Percentiles rank a stretch among this genome's conserved stretches.
Conservation (phyloP, 257 asterid species). For the Nicotiana noctiflora region DNA sequence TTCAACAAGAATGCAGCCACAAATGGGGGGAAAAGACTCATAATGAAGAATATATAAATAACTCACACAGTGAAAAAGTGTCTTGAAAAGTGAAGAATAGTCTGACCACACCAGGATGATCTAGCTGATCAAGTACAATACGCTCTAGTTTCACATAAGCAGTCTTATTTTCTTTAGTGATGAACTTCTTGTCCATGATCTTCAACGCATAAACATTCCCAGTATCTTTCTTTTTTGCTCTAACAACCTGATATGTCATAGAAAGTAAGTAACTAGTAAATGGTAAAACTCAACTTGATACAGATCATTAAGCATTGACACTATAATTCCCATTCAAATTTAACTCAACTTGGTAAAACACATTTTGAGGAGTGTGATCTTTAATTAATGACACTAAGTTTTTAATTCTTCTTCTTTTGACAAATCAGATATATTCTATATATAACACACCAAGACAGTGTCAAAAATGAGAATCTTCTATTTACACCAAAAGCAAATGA, state of each 20-base stretch:
- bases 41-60: not conserved
- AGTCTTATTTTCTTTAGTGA: conserved; percentile 95
- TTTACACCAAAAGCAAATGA: conserved; percentile 1
- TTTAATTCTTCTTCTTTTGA: not conserved
- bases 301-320: not conserved
- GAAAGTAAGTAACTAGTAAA: not conserved
- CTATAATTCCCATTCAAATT: not conserved
- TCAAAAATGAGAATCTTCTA: not conserved
- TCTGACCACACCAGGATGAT: conserved; percentile 91
- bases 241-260: conserved; percentile 63
- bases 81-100: conserved; percentile 94
- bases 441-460: not conserved
- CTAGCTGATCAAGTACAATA: conserved; percentile 93
- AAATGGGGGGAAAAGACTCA: not conserved
- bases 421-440: not conserved
- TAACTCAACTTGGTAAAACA: too few relatives aligned
- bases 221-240: conserved; percentile 94
- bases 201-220: conserved; percentile 84
- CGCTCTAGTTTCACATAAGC: conserved; percentile 98
- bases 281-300: not conserved
- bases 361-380: not conserved
- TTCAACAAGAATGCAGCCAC: conserved; percentile 3
- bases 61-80: conserved; percentile 89
- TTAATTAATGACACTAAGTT: not conserved
- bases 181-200: conserved; percentile 96